These are phyloP conservation scores for Capsicum baccatum DNA, from an alignment of 257 asterid species.

Conservation along the genomic window DNA sequence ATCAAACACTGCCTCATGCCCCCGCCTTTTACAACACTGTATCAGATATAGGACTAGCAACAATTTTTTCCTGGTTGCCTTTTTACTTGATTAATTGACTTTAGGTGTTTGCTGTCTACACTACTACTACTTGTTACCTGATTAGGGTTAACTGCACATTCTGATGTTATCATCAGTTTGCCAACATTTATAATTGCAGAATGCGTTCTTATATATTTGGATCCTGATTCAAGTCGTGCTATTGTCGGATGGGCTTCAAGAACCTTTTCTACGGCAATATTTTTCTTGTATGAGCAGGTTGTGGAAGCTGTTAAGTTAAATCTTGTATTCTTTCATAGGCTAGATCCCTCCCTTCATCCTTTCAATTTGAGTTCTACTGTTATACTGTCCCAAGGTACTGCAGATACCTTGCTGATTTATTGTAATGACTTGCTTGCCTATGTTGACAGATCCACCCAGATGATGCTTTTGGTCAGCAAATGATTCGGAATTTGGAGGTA, in stretches of 20 bases:
- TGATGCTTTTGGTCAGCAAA: constrained; percentile 98
- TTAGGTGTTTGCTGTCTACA: constrained; percentile 5
- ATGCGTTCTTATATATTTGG: constrained; percentile 93
- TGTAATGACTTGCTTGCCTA: constrained; percentile 15
- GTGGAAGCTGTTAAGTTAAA: constrained; percentile 32
- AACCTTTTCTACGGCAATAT: constrained; percentile 83
- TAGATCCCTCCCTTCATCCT: constrained; percentile 29
- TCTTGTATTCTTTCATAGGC: constrained; percentile 25
- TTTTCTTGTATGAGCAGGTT: constrained; percentile 99
- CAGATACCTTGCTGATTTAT: constrained; percentile 16
- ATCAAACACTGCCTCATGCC: neutral
- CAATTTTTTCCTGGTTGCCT: neutral
- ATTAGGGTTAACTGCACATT: constrained; percentile 33
- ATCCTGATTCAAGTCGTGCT: constrained; percentile 83
- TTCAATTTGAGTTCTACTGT: constrained; percentile 21
- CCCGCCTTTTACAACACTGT: no score
- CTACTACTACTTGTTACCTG: constrained; percentile 5
- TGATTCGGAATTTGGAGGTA: constrained; percentile 98
- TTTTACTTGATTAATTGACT: constrained; percentile 19
- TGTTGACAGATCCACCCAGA: constrained; percentile 82
- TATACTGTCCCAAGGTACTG: neutral
- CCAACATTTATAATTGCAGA: constrained; percentile 99
- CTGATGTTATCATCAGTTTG: constrained; percentile 93
- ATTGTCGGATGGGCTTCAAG: constrained; percentile 89
- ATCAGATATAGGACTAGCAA: neutral